A percentile compares a stretch with the other conserved stretches of the same genome.
phyloP scores from a whole-genome alignment of 345 rosid species.

The Moricandia arvensis region DNA sequence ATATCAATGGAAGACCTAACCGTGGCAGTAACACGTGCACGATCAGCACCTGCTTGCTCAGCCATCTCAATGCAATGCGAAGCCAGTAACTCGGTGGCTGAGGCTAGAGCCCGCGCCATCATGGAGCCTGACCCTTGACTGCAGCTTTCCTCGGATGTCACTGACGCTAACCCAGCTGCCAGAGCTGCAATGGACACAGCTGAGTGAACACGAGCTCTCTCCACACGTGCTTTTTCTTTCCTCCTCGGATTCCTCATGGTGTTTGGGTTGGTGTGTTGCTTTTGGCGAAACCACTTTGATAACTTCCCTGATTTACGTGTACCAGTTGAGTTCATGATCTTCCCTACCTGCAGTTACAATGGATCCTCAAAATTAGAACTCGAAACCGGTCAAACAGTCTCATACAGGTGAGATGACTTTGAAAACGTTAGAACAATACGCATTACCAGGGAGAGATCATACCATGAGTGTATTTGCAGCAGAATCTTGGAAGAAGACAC shows the following conservation, averaged over 20 bases:
- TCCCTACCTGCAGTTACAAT: constrained; percentile 42
- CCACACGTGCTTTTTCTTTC: constrained; percentile 69
- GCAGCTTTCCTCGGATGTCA: constrained; percentile 52
- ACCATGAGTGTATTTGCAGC: constrained; percentile 27
- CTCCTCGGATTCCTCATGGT: constrained; percentile 38
- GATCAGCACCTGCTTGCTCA: constrained; percentile 76
- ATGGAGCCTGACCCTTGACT: constrained; percentile 44
- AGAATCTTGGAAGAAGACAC: constrained; percentile 13
- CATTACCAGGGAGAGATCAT: not conserved
- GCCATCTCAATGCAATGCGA: constrained; percentile 87
- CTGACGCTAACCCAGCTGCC: constrained; percentile 83
- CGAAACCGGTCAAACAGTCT: not conserved
- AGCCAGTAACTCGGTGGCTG: constrained; percentile 87
- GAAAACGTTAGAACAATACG: not conserved
- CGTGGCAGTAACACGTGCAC: constrained; percentile 49
- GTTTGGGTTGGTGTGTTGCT: constrained; percentile 38
- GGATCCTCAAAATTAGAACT: not conserved
- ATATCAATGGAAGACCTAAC: constrained; percentile 76
- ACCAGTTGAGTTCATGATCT: constrained; percentile 43
- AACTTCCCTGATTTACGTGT: constrained; percentile 52
- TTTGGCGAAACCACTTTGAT: constrained; percentile 79
- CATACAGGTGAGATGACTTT: too few relatives aligned
- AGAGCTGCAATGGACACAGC: constrained; percentile 81
- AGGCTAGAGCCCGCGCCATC: constrained; percentile 69
- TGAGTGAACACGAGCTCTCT: constrained; percentile 68